Conservation (phyloP, 176 grass and related monocot genomes). For the Eragrostis nindensis region DNA sequence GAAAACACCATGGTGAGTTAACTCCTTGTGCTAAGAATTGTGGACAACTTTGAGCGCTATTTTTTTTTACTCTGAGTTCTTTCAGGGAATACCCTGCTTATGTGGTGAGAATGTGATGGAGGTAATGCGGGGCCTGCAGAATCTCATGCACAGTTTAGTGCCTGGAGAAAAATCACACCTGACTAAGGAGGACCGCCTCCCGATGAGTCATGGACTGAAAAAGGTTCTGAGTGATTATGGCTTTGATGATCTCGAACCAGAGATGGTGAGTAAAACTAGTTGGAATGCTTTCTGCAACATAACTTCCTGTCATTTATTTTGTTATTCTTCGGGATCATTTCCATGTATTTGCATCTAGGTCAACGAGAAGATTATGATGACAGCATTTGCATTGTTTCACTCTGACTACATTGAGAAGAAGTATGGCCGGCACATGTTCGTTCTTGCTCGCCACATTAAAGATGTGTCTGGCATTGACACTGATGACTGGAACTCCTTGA, state of each 20-base stretch:
- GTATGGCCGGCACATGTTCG: not conserved
- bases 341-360: slow-evolving; percentile 13
- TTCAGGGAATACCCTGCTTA: slow-evolving; percentile 4
- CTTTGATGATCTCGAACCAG: not conserved
- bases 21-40: not conserved
- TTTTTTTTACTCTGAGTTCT: not conserved
- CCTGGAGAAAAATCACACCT: not conserved
- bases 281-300: not conserved
- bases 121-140: slow-evolving; percentile 15
- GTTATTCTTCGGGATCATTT: not conserved
- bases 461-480: not conserved
- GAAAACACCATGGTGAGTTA: slow-evolving; percentile 21
- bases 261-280: not conserved
- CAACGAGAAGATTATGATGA: not conserved
- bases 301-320: not conserved
- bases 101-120: slow-evolving; percentile 10
- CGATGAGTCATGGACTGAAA: not conserved
- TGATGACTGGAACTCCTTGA: not conserved
- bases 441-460: not conserved
- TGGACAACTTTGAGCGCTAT: not conserved
- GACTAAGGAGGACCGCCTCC: not conserved
- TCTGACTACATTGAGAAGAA: slow-evolving; percentile 1
- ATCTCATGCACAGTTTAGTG: slow-evolving; percentile 11
- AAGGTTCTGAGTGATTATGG: not conserved
- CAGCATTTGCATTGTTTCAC: not conserved